Conservation (phyloP, 1,139 yeast genomes). For the Suhomyces kunorum region DNA sequence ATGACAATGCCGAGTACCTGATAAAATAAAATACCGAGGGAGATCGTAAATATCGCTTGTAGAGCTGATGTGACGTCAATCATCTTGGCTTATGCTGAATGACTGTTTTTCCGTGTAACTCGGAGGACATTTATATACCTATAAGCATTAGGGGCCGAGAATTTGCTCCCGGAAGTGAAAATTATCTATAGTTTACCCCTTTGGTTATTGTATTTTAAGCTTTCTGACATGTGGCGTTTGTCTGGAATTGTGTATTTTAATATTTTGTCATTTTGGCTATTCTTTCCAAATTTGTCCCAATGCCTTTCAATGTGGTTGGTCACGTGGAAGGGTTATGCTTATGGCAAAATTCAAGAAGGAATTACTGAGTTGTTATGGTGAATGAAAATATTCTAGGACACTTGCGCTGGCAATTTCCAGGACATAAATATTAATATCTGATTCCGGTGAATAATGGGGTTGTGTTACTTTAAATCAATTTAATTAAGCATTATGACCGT, state of each 20-base stretch:
- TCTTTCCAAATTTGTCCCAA: not conserved
- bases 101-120: not conserved
- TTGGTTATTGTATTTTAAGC: not conserved
- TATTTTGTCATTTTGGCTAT: not conserved
- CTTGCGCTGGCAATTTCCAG: not conserved
- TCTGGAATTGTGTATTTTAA: no score
- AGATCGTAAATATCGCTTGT: not conserved
- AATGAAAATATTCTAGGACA: not conserved
- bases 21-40: conserved; percentile 4
- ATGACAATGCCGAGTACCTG: conserved; percentile 20
- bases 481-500: conserved; percentile 16
- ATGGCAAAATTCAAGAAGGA: not conserved
- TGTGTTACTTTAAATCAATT: not conserved
- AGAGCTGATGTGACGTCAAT: not conserved
- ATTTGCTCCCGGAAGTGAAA: not conserved
- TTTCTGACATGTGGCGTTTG: no score
- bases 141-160: not conserved
- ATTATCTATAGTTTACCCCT: not conserved
- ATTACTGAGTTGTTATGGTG: not conserved
- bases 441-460: not conserved
- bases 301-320: not conserved
- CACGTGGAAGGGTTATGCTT: not conserved
- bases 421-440: not conserved
- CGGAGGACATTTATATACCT: not conserved
- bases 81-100: not conserved